These are phyloP conservation scores for Yarrowia divulgata DNA, from an alignment of 805 yeast genomes.

Conservation along the genomic window DNA sequence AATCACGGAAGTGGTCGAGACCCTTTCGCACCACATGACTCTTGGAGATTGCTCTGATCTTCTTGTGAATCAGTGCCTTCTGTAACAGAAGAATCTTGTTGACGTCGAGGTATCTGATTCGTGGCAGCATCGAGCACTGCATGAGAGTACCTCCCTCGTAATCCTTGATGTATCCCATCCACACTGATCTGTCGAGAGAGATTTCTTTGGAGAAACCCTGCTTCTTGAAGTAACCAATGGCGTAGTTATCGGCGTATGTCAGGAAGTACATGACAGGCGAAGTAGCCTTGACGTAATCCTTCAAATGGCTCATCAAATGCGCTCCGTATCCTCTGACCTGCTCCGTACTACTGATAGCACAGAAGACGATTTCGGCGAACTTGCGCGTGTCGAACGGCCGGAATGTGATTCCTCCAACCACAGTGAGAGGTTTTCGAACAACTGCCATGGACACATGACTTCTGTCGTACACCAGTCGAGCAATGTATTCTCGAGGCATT, in stretches of 20 bases:
- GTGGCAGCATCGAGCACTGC: conserved; percentile 96
- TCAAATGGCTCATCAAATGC: conserved; percentile 95
- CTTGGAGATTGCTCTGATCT: conserved; percentile 78
- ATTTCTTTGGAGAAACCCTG: conserved; percentile 98
- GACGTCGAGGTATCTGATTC: conserved; percentile 85
- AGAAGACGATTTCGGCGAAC: conserved; percentile 98
- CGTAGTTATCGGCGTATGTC: conserved; percentile 98
- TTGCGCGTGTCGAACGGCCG: conserved; percentile 89
- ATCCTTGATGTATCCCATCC: conserved; percentile 99
- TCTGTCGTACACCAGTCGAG: conserved; percentile 91
- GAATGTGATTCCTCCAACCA: conserved; percentile 97
- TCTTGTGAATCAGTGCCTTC: conserved; percentile 87
- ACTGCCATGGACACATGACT: conserved; percentile 96
- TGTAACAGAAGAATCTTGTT: conserved; percentile 85
- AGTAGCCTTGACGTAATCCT: conserved; percentile 91
- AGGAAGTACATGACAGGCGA: conserved; percentile 84
- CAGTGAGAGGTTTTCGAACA: conserved; percentile 89
- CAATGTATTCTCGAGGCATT: conserved; percentile 97
- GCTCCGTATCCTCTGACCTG: conserved; percentile 99
- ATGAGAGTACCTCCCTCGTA: conserved; percentile 98
- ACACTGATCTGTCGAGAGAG: conserved; percentile 77
- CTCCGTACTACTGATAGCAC: conserved; percentile 97
- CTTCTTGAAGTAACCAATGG: conserved; percentile 97
- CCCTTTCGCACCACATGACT: conserved; percentile 87
- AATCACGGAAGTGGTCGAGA: conserved; percentile 48